Evolutionary conservation across 2,329 filamentous ascomycete genomes (phyloP), one percentile per base, ranked within the genome.

Genomic region (Tolypocladium ovalisporum): DNA sequence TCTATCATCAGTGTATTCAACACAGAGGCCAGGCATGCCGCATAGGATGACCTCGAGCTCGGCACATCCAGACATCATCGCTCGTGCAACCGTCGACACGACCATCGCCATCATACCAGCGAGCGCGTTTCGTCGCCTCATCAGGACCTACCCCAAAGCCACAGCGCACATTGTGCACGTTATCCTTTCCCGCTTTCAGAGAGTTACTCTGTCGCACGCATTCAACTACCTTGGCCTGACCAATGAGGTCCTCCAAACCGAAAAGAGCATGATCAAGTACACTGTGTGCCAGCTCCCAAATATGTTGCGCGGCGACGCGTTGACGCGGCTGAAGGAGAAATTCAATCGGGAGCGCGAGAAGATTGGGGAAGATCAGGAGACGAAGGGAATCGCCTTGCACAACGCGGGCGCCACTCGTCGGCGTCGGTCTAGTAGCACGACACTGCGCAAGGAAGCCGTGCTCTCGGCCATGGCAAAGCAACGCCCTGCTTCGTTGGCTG

Each of bases 91-190:
- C 19, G 88, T 95, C 29, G 95, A 99, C 68, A 99, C 94, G 0
- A 99, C 95, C 0, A 97, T 99, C 71, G 94, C 94, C 7, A 95
- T 99, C 62, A 99, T 99, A 58, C 95, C 95, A 1, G 94, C 94
- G 1, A 96, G 91, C 68, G 95, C 94, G 4, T 99, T 99, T 66
- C 85, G 91, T 56, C 86, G 95, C 10, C 77, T 99, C 55, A 99
- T 96, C 54, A 85, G 90, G 67, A 87, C 97, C 29, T 99, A 97
- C 65, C 94, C 94, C 12, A 96, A 95, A 74, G 92, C 95, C 12
- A 97, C 94, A 2, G 88, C 94, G 1, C 95, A 99, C 67, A 97
- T 99, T 62, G 91, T 99, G 7, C 94, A 99, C 68, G 93, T 99
- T 52, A 99, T 99, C 60, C 75, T 99, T 36, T 97, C 95, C 3